phyloP scores from a whole-genome alignment of 805 yeast species.

The Kurtzmaniella cleridarum region DNA sequence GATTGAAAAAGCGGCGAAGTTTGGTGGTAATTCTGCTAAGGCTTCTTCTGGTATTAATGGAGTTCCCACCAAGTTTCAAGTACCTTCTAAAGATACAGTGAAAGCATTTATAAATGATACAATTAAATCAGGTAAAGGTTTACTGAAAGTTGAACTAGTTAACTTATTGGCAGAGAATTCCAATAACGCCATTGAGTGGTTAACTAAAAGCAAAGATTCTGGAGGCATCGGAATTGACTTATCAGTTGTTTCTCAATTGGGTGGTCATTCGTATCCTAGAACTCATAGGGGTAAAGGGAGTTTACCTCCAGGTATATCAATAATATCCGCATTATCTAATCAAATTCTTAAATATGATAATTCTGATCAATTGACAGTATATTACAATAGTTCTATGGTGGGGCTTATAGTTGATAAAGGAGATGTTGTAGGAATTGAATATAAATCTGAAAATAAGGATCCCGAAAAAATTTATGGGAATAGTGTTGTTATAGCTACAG shows the following conservation, averaged over 20 bases:
- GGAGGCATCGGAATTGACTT: constrained; percentile 22
- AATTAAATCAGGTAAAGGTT: constrained; percentile 26
- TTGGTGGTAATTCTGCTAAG: constrained; percentile 58
- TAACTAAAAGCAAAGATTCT: constrained; percentile 9
- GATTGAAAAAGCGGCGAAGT: constrained; percentile 42
- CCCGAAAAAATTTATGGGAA: constrained; percentile 11
- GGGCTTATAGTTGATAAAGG: constrained; percentile 19
- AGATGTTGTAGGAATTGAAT: constrained; percentile 39
- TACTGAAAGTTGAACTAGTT: constrained; percentile 21
- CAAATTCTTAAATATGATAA: too few species aligned
- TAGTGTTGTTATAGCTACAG: constrained; percentile 50
- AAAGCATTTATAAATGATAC: constrained; percentile 26
- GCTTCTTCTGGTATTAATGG: constrained; percentile 61
- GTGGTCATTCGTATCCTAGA: constrained; percentile 37
- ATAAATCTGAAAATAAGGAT: constrained; percentile 15
- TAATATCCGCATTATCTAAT: constrained; percentile 41
- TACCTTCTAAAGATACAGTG: constrained; percentile 18
- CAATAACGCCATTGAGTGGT: constrained; percentile 28
- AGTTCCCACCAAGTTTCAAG: constrained; percentile 25
- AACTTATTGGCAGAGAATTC: constrained; percentile 20
- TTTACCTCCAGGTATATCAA: constrained; percentile 57
- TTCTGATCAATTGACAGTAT: constrained; percentile 7
- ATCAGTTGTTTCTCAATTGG: constrained; percentile 26
- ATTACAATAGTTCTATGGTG: constrained; percentile 11
- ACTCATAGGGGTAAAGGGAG: constrained; percentile 38